Conservation (phyloP, 768 basidiomycete genomes). For the Clavulina sp. region DNA sequence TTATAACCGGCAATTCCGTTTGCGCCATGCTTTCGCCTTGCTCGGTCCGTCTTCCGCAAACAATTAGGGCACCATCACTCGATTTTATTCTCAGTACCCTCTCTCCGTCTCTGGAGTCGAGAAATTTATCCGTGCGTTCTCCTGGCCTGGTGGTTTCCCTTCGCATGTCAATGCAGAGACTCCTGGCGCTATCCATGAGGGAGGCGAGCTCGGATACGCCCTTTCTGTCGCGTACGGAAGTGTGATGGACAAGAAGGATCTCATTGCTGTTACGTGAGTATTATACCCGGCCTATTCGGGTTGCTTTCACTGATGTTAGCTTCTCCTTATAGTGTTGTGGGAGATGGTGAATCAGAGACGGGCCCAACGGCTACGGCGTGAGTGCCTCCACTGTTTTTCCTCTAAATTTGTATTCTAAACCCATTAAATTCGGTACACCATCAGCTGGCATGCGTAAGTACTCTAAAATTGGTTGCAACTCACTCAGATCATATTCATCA, state of each 20-base stretch:
- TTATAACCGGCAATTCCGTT: not conserved
- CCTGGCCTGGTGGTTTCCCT: slow-evolving; percentile 45
- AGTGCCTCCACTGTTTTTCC: not conserved
- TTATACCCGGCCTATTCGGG: not conserved
- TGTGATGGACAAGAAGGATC: slow-evolving; percentile 80
- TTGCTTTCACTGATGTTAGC: not conserved
- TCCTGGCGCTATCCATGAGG: slow-evolving; percentile 83
- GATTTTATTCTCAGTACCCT: slow-evolving; percentile 27
- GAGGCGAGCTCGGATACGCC: slow-evolving; percentile 75
- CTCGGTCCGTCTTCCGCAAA: not conserved
- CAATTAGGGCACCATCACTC: slow-evolving; percentile 17
- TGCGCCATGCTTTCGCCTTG: not conserved
- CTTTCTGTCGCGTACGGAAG: slow-evolving; percentile 74
- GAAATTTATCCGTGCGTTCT: slow-evolving; percentile 17
- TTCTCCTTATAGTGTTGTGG: slow-evolving; percentile 39
- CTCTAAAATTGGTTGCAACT: no score
- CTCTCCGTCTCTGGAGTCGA: slow-evolving; percentile 29
- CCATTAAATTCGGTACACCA: not conserved
- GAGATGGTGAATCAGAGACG: slow-evolving; percentile 75
- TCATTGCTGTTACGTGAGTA: slow-evolving; percentile 35
- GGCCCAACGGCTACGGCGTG: slow-evolving; percentile 47
- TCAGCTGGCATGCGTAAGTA: no score
- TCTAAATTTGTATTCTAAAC: slow-evolving; percentile 22
- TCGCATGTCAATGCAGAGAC: slow-evolving; percentile 55
- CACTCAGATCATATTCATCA: no score